These are phyloP conservation scores for Spirogloea muscicola DNA, from an alignment of 139 green algal genomes.

Conservation along the genomic window DNA sequence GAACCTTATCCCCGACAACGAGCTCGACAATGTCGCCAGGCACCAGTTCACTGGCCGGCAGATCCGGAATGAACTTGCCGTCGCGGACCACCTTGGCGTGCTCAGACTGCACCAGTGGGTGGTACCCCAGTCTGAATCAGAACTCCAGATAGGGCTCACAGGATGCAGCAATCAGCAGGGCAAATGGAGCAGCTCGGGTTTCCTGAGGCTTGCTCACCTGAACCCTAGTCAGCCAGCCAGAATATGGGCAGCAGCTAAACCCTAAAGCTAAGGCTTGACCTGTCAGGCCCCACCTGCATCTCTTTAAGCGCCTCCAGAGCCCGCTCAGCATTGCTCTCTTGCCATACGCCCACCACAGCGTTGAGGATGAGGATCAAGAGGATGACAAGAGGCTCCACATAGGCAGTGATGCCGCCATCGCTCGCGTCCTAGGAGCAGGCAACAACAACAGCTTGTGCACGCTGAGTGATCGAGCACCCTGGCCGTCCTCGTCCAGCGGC, in stretches of 20 bases:
- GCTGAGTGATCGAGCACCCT: too few relatives aligned
- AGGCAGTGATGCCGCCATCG: slow-evolving; percentile 66
- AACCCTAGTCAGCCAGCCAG: too few relatives aligned
- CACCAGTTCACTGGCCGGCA: slow-evolving; percentile 85
- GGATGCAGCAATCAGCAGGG: too few relatives aligned
- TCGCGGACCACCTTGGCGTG: slow-evolving; percentile 44
- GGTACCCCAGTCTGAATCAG: too few relatives aligned
- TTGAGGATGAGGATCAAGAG: slow-evolving; percentile 96
- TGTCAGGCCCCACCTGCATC: slow-evolving; percentile 85
- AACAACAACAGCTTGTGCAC: too few relatives aligned
- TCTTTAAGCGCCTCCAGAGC: slow-evolving; percentile 95
- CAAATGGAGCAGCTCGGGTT: too few relatives aligned
- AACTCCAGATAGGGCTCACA: too few relatives aligned
- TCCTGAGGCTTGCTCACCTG: too few relatives aligned
- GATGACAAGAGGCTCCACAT: slow-evolving; percentile 96
- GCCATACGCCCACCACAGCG: slow-evolving; percentile 97
- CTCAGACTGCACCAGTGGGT: too few relatives aligned
- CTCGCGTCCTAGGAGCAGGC: too few relatives aligned
- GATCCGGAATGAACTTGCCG: slow-evolving; percentile 61
- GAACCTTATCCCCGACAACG: slow-evolving; percentile 83
- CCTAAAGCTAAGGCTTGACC: slow-evolving; percentile 60
- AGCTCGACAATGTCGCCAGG: slow-evolving; percentile 93
- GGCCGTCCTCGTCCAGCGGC: too few relatives aligned
- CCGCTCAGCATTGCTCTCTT: slow-evolving; percentile 91
- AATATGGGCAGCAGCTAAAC: too few relatives aligned